Base-by-base conservation (phyloP, 306 rosid species). In the Quercus dentata region DNA sequence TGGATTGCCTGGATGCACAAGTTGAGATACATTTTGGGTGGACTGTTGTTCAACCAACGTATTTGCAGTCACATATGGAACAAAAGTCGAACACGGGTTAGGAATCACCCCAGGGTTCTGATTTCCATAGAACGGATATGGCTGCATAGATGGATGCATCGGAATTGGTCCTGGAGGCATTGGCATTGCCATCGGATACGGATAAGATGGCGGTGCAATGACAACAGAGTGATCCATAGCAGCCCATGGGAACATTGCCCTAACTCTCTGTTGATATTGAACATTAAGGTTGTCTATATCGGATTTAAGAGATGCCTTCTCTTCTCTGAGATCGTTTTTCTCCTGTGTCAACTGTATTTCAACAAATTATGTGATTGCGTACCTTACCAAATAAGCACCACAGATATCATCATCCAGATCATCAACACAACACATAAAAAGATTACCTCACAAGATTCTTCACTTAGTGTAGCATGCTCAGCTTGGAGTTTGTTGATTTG, bases 301-400 rank as follows among this genome's bases (percentile, higher is more conserved):
- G 11, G 88, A 88, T 83, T 92, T 90, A 49, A 94, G 23, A 59
- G 90, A 90, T 1, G 83, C 77, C 88, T 91, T 92, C 88, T 95
- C 99, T 88, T 90, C 96, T 82, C 92, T 92, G 67, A 95, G 98
- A 68, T 95, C 98, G 78, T 90, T 92, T 84, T 92, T 92, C 87
- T 95, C 99, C 84, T 81, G 90, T 28, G 88, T 91, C 71, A 92
- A 83, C 97, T 80, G 93, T 82, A 83, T 69, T 62, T 18, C 6
- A 79, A 80, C 3, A 77, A 56, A 78, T 27, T n/a, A 44, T 28
- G 33, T 28, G 77, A 79, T 83, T 14, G 71, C 74, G 27, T 71
- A 21, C 71, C 64, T 70, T 20, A 64, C 56, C 44, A 77, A 23
- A 21, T 74, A 49, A 74, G 61, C 41, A 69, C 63, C 71, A 69